Conservation (phyloP, 495 filamentous ascomycete genomes). For the Penicillium fimorum region DNA sequence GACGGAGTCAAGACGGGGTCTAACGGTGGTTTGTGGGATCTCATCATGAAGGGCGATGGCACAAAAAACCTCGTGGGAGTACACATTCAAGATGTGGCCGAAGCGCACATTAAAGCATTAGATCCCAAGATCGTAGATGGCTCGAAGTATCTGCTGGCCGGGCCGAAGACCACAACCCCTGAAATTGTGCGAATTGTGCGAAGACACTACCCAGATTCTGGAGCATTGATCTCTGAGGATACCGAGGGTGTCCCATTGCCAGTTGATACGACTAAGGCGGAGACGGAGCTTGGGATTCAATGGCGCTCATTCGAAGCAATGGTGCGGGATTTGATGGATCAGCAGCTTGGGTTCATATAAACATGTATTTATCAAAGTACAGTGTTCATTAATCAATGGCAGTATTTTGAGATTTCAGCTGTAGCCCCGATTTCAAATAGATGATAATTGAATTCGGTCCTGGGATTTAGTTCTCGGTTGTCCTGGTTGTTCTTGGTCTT, state of each 20-base stretch:
- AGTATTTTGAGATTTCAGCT: neutral
- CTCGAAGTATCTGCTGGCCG: conserved; percentile 31
- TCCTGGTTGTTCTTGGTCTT: neutral
- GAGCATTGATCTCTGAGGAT: conserved; percentile 26
- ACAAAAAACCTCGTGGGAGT: conserved; percentile 21
- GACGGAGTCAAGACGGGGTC: conserved; percentile 19
- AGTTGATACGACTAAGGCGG: conserved; percentile 57
- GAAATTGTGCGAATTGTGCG: conserved; percentile 32
- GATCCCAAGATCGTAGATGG: conserved; percentile 23
- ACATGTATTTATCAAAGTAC: neutral
- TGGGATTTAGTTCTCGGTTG: neutral
- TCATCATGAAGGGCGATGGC: conserved; percentile 21
- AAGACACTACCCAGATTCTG: conserved; percentile 28
- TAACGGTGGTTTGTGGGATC: conserved; percentile 22
- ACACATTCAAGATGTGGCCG: conserved; percentile 44
- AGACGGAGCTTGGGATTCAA: conserved; percentile 36
- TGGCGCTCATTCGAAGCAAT: conserved; percentile 35
- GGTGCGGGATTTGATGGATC: conserved; percentile 36
- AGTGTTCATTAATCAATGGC: neutral
- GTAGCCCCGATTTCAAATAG: neutral
- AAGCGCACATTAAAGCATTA: conserved; percentile 34
- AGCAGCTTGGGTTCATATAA: conserved; percentile 29
- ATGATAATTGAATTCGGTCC: neutral
- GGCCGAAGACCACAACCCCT: conserved; percentile 21
- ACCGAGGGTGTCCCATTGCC: conserved; percentile 37